A percentile compares a stretch with the other conserved stretches of the same genome.
Evolutionary conservation across 2,329 filamentous ascomycete species (phyloP).

Genomic region (Xylariales sp.): DNA sequence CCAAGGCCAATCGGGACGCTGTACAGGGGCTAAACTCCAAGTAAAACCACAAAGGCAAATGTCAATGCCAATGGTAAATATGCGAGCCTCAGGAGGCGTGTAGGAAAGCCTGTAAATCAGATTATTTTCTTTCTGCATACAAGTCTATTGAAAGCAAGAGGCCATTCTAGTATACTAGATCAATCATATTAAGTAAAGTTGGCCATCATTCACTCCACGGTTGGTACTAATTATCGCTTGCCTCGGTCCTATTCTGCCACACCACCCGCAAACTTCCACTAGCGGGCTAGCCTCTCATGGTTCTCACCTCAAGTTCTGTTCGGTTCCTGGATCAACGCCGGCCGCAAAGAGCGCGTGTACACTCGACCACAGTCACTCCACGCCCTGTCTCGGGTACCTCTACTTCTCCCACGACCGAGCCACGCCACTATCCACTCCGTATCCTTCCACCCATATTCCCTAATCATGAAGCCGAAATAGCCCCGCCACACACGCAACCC

Average conservation of each 20-base stretch:
- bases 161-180: background rate
- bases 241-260: background rate
- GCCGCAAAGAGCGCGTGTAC: no score
- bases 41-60: background rate
- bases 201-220: background rate
- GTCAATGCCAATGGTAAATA: background rate
- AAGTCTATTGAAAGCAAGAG: background rate
- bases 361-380: background rate
- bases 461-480: background rate
- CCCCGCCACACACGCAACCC: background rate
- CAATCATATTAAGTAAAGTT: background rate
- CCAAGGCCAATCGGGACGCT: background rate
- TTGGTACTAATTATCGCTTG: background rate
- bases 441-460: no score
- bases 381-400: background rate
- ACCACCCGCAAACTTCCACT: background rate
- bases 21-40: background rate
- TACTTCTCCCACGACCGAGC: background rate
- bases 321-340: background rate
- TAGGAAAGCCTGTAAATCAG: constrained; percentile 4
- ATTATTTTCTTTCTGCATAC: background rate
- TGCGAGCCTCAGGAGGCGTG: background rate
- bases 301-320: background rate
- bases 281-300: background rate
- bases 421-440: background rate